phyloP scores from a whole-genome alignment of 768 basidiomycete species.

The Trametes cinnabarina region DNA sequence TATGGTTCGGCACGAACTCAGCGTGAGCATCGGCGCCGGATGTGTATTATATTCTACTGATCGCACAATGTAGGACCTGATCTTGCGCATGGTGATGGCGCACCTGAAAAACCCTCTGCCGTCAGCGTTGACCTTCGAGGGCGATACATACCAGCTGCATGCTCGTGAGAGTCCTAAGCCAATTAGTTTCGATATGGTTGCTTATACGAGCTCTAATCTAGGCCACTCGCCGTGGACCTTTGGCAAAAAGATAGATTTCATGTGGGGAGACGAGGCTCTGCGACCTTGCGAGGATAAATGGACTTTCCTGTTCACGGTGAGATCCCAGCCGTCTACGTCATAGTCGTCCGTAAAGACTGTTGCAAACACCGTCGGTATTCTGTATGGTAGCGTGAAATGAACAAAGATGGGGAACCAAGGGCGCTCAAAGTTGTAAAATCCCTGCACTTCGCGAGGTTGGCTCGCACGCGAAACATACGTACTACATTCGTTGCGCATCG shows the following conservation, averaged over 20 bases:
- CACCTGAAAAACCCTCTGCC: slow-evolving; percentile 10
- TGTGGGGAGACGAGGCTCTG: slow-evolving; percentile 14
- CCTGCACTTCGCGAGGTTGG: too few relatives aligned
- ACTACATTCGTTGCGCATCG: too few relatives aligned
- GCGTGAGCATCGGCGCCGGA: neutral
- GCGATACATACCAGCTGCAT: slow-evolving; percentile 4
- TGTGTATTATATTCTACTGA: neutral
- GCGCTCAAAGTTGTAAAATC: too few relatives aligned
- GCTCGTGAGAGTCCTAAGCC: slow-evolving; percentile 9
- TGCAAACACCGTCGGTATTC: too few relatives aligned
- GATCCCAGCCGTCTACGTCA: neutral
- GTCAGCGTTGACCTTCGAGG: slow-evolving; percentile 4
- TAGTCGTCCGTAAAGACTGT: too few relatives aligned
- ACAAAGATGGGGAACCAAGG: too few relatives aligned
- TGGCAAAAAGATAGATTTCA: slow-evolving; percentile 15
- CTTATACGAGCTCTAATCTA: neutral
- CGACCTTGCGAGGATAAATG: slow-evolving; percentile 13
- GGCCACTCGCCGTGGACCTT: slow-evolving; percentile 9
- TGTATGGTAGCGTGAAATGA: too few relatives aligned
- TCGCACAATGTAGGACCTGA: slow-evolving; percentile 7
- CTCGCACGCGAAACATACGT: too few relatives aligned
- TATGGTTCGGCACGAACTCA: slow-evolving; percentile 16
- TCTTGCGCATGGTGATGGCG: slow-evolving; percentile 7
- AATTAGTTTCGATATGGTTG: too few relatives aligned
- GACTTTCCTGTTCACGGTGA: slow-evolving; percentile 16